phyloP scores from a whole-genome alignment of 345 rosid species.

The Trapa bicornis region DNA sequence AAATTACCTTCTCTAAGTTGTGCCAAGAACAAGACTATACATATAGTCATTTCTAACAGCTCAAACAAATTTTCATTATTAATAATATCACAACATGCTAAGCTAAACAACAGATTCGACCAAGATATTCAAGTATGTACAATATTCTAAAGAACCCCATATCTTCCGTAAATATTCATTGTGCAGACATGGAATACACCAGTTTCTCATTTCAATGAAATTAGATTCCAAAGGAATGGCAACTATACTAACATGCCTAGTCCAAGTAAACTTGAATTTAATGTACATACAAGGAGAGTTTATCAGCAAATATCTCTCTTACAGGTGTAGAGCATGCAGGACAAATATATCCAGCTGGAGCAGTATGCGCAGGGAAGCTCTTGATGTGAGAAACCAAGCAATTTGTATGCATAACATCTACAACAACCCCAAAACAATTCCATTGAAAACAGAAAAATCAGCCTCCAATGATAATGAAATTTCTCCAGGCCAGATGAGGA shows the following conservation, averaged over 20 bases:
- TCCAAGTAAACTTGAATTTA: not conserved
- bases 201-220: not conserved
- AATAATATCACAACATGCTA: not conserved
- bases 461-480: not conserved
- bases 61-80: not conserved
- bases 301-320: conserved; percentile 15
- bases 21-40: not conserved
- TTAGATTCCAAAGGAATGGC: not conserved
- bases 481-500: not conserved
- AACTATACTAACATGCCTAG: not conserved
- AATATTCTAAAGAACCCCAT: not conserved
- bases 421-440: conserved; percentile 10
- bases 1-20: not conserved
- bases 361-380: conserved; percentile 89
- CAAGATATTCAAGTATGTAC: not conserved
- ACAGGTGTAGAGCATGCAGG: conserved; percentile 83
- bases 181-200: not conserved
- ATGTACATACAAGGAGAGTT: not conserved
- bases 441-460: not conserved
- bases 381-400: conserved; percentile 77
- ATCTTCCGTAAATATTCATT: not conserved
- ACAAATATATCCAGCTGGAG: conserved; percentile 93
- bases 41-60: not conserved
- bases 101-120: not conserved
- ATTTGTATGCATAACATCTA: conserved; percentile 82